Base-by-base conservation (phyloP, 1,284 basidiomycete genomes). In the Pyrrhoderma lamaoense region DNA sequence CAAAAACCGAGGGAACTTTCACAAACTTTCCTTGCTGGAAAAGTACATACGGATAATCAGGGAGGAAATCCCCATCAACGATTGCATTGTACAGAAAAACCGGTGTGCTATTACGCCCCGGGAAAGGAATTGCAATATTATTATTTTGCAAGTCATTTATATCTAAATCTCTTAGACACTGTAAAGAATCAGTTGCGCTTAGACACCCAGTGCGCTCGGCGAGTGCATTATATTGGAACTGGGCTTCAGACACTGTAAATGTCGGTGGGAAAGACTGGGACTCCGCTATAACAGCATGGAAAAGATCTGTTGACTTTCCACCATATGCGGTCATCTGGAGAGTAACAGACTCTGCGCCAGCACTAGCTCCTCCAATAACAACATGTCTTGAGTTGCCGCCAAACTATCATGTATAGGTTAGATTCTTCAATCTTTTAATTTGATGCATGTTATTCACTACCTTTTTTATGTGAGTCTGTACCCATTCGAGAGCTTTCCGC, bases 351-450 rank as follows among this genome's bases (percentile, higher is more conserved):
- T 72, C 65, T 0, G 71, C 77, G 8, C 81, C 82, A 0, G 80
- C 82, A 53, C 78, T 80, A 58, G 85, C 68, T 1, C 82, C 82
- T 54, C 79, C 77, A 59, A 82, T 79, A 0, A 79, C 81, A 4
- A 80, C 76, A 44, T 68, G 65, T 2, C 45, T 51, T 5, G 75
- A 71, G 59, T 86, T 70, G 2, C 86, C 84, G 4, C 82, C 85
- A 57, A 89, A 88, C 13, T 70, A 23, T n/a, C n/a, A n/a, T n/a
- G n/a, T n/a, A 59, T 53, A 1, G 19, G 36, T 13, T 44, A 18
- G 5, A 22, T 7, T 7, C 21, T 27, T 36, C 23, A 36, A 36
- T 14, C 23, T 37, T 1, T 35, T 31, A 11, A 19, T 3, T 19
- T 16, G 16, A 11, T 16, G 16, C n/a, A 38, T 21, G 21, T 2